Evolutionary conservation across 352 stramenopile species (phyloP), one percentile per base, ranked within the genome.

Genomic region (Phytophthora aleatoria): DNA sequence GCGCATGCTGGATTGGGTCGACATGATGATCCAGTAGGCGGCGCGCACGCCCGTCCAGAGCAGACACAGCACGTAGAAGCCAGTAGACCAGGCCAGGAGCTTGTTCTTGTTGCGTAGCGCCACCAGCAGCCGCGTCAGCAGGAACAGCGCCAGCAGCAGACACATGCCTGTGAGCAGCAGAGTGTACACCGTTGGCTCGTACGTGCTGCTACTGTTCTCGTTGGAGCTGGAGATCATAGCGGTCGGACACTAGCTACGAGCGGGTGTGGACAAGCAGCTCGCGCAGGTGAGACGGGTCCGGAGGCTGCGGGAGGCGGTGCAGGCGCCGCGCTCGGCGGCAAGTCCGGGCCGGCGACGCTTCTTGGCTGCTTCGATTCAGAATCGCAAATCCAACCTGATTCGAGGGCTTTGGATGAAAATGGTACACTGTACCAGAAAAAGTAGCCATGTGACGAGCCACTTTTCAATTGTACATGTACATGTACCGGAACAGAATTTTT

Each of bases 11-110:
- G 81, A 76, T 49, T 85, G 81, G 27, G 82, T 84, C 61, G 90
- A 81, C 72, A 92, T 84, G 60, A 88, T 80, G 73, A 95, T 86
- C 87, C 87, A 95, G 71, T 93, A 95, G 47, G 81, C 77, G 16
- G 84, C 83, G 49, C 87, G 82, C 55, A 95, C 83, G 53, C 85
- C 74, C 39, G 85, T 93, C 87, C 87, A 95, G 36, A 93, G 75
- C 38, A 95, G 70, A 64, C 87, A 93, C 35, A 95, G 71, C 47
- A 79, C 55, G 63, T 95, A 79, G 67, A 95, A 95, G 56, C 84
- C 83, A 47, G 87, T 92, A 52, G 84, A 89, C 87, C 87, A 95
- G 33, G 85, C 85, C 42, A 95, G 68, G 45, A 91, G 60, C 63
- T 95, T 95, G 79, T 92, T 91, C 68, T 89, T 90, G 61, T 91